These are phyloP conservation scores for Stagonosporopsis chrysanthemi DNA, from an alignment of 2,329 filamentous ascomycete genomes.

Conservation along the genomic window DNA sequence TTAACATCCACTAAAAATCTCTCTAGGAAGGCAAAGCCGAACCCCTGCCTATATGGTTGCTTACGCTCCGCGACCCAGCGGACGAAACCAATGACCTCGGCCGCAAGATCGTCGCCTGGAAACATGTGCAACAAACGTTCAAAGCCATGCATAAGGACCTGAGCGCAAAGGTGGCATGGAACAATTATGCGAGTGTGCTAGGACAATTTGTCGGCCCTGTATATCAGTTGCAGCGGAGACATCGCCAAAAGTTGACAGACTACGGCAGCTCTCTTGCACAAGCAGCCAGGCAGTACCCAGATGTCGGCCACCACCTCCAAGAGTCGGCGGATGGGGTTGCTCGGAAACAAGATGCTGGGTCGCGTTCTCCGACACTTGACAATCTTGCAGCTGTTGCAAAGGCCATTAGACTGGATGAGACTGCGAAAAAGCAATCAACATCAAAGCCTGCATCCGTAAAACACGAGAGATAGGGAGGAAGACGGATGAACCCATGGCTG, in stretches of 20 bases:
- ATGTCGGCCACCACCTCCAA: not conserved
- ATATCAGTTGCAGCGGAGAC: conserved; percentile 24
- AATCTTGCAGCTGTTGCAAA: conserved; percentile 24
- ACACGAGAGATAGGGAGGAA: not conserved
- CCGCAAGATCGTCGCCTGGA: conserved; percentile 56
- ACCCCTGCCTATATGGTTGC: conserved; percentile 43
- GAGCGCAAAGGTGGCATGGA: conserved; percentile 19
- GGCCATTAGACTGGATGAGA: conserved; percentile 22
- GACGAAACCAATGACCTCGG: conserved; percentile 66
- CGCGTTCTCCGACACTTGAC: not conserved
- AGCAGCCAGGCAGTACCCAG: not conserved
- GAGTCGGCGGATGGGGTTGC: not conserved
- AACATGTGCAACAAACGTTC: conserved; percentile 59
- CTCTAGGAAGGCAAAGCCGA: conserved; percentile 22
- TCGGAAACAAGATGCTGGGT: not conserved
- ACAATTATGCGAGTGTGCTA: conserved; percentile 31
- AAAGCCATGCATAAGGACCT: conserved; percentile 25
- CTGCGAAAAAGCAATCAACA: not conserved
- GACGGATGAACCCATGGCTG: conserved; percentile 4
- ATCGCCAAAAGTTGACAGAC: conserved; percentile 22
- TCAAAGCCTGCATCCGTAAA: not conserved
- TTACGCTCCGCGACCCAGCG: conserved; percentile 67
- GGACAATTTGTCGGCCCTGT: conserved; percentile 28
- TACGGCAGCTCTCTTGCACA: conserved; percentile 22
- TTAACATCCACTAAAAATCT: conserved; percentile 15